Evolutionary conservation across 345 rosid species (phyloP).

Genomic region (Draba incana): DNA sequence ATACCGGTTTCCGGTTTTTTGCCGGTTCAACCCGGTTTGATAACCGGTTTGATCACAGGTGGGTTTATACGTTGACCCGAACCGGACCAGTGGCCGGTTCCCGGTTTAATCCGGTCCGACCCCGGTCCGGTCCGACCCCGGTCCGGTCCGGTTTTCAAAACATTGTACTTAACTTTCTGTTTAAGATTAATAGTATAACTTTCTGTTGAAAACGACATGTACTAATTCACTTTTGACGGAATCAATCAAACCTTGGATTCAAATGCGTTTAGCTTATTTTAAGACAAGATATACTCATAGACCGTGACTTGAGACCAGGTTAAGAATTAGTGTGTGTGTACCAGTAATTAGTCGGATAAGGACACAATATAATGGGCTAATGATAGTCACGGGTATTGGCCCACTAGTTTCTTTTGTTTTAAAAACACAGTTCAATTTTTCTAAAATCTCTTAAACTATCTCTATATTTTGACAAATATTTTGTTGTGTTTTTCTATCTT

Average conservation of each 20-base stretch:
- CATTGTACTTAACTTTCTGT: constrained; percentile 40
- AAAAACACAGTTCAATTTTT: not conserved
- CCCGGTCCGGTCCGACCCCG: too few relatives aligned
- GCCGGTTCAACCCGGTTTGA: too few relatives aligned
- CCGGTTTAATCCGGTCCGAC: too few relatives aligned
- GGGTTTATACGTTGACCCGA: too few relatives aligned
- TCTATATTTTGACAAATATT: too few relatives aligned
- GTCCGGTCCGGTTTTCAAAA: too few relatives aligned
- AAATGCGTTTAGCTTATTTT: constrained; percentile 13
- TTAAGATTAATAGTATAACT: constrained; percentile 31
- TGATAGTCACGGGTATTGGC: not conserved
- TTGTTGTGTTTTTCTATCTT: too few relatives aligned
- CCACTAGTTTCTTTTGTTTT: not conserved
- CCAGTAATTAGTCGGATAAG: not conserved
- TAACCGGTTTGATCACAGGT: too few relatives aligned
- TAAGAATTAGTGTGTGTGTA: not conserved
- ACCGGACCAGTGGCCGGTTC: too few relatives aligned
- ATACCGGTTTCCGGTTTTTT: too few relatives aligned
- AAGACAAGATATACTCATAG: not conserved
- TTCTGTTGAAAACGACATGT: constrained; percentile 27
- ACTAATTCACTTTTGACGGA: constrained; percentile 18
- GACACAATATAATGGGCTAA: constrained; percentile 14
- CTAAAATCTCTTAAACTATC: too few relatives aligned
- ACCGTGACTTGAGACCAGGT: constrained; percentile 5
- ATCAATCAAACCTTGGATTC: constrained; percentile 30